phyloP scores from a whole-genome alignment of 768 basidiomycete species.

The Pulveroboletus sp. region DNA sequence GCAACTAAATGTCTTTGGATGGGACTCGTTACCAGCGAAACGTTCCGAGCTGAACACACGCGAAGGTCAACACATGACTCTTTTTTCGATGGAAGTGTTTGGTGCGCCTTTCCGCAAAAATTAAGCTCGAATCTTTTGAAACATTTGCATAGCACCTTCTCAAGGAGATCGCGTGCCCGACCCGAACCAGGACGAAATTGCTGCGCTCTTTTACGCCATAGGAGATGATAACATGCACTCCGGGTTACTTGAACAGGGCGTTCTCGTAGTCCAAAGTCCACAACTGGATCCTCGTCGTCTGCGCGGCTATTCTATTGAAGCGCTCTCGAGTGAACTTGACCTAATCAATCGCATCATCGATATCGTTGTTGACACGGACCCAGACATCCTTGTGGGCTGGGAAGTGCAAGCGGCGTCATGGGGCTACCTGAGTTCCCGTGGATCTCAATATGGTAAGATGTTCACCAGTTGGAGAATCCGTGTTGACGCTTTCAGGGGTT shows the following conservation, averaged over 20 bases:
- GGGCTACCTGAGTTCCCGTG: constrained; percentile 84
- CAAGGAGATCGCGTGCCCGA: constrained; percentile 58
- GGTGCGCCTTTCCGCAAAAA: constrained; percentile 47
- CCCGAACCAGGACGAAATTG: constrained; percentile 54
- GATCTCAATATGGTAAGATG: constrained; percentile 50
- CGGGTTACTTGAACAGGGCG: constrained; percentile 38
- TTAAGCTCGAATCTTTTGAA: neutral
- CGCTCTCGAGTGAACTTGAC: constrained; percentile 70
- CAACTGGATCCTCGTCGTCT: constrained; percentile 41
- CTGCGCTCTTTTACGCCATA: constrained; percentile 71
- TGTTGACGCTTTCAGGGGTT: constrained; percentile 48
- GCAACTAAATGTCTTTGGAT: constrained; percentile 66
- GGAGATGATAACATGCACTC: constrained; percentile 42
- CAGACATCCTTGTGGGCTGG: constrained; percentile 91
- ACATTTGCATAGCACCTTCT: constrained; percentile 50
- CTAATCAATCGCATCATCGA: constrained; percentile 78
- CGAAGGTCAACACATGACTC: constrained; percentile 70
- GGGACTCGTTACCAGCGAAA: constrained; percentile 53
- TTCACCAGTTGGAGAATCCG: neutral
- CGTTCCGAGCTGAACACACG: constrained; percentile 43
- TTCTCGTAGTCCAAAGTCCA: constrained; percentile 49
- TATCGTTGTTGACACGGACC: constrained; percentile 72
- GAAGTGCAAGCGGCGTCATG: constrained; percentile 86
- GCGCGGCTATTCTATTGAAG: constrained; percentile 45
- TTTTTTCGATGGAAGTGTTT: constrained; percentile 83